phyloP scores from a whole-genome alignment of 495 filamentous ascomycete species.

The Aspergillus saccharolyticus region DNA sequence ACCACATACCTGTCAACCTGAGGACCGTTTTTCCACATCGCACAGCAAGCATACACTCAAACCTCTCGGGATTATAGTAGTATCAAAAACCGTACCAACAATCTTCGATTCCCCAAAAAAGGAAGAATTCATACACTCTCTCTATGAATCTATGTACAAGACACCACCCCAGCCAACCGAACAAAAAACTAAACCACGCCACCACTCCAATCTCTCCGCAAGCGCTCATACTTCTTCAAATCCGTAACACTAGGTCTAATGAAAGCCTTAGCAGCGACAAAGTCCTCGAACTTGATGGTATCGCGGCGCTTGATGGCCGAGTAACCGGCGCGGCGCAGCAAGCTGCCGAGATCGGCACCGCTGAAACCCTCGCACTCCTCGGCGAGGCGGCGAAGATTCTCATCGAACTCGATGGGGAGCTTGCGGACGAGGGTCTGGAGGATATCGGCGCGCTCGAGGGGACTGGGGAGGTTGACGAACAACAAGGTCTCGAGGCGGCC shows the following conservation, averaged over 20 bases:
- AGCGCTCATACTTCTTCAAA: constrained; percentile 60
- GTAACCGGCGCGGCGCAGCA: constrained; percentile 72
- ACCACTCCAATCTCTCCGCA: constrained; percentile 48
- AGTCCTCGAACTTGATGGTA: constrained; percentile 65
- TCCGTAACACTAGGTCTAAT: constrained; percentile 79
- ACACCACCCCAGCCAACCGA: not conserved
- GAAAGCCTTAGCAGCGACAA: constrained; percentile 64
- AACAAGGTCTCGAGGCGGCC: constrained; percentile 84
- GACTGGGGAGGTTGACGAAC: constrained; percentile 81
- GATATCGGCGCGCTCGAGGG: constrained; percentile 79
- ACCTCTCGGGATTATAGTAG: no score
- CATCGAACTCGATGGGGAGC: constrained; percentile 48
- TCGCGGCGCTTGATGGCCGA: constrained; percentile 63
- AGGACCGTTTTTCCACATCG: no score
- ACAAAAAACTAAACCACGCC: constrained; percentile 24
- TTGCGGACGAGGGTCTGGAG: constrained; percentile 69
- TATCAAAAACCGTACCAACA: no score
- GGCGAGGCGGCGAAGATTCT: constrained; percentile 52
- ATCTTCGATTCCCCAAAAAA: no score
- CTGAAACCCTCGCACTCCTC: constrained; percentile 78
- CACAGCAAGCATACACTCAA: no score
- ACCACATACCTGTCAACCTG: no score
- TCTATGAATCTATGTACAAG: constrained; percentile 2
- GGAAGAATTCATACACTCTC: no score
- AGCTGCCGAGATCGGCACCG: constrained; percentile 79